phyloP scores from a whole-genome alignment of 1,284 basidiomycete genomes.

The Malassezia brasiliensis region DNA sequence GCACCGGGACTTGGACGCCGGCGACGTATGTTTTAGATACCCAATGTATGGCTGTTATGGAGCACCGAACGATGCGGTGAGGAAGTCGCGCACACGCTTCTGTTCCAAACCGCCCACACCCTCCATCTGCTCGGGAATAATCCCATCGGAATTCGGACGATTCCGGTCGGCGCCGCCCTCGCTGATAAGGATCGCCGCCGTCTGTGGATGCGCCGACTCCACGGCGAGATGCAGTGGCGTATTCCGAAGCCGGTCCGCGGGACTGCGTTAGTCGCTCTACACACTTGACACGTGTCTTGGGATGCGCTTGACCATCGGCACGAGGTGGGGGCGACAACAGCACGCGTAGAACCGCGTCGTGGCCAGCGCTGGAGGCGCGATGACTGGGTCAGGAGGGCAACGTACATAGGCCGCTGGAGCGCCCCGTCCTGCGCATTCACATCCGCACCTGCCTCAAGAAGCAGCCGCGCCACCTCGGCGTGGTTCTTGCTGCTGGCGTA shows the following conservation, averaged over 20 bases:
- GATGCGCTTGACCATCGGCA: constrained; percentile 15
- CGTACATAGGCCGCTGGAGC: constrained; percentile 25
- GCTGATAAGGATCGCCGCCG: constrained; percentile 26
- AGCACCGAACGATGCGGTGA: constrained; percentile 11
- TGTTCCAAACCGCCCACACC: constrained; percentile 27
- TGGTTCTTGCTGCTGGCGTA: constrained; percentile 31
- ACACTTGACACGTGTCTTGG: constrained; percentile 32
- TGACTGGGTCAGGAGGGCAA: constrained; percentile 16
- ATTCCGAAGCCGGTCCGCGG: constrained; percentile 26
- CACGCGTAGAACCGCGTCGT: constrained; percentile 23
- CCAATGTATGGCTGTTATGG: background rate
- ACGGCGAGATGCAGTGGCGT: constrained; percentile 31
- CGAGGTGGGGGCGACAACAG: constrained; percentile 22
- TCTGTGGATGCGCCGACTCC: constrained; percentile 25
- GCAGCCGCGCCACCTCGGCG: constrained; percentile 20
- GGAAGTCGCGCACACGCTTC: constrained; percentile 11
- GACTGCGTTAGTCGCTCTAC: constrained; percentile 16
- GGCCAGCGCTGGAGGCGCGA: constrained; percentile 22
- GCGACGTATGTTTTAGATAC: constrained; percentile 32
- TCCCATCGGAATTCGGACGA: constrained; percentile 23
- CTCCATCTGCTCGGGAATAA: constrained; percentile 24
- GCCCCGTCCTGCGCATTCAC: constrained; percentile 29
- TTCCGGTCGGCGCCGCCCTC: constrained; percentile 23
- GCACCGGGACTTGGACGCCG: constrained; percentile 33
- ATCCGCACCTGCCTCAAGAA: constrained; percentile 22